A percentile compares a stretch with the other conserved stretches of the same genome.
Evolutionary conservation across 345 rosid genomes (phyloP).

Genomic region (Clausena lansium): DNA sequence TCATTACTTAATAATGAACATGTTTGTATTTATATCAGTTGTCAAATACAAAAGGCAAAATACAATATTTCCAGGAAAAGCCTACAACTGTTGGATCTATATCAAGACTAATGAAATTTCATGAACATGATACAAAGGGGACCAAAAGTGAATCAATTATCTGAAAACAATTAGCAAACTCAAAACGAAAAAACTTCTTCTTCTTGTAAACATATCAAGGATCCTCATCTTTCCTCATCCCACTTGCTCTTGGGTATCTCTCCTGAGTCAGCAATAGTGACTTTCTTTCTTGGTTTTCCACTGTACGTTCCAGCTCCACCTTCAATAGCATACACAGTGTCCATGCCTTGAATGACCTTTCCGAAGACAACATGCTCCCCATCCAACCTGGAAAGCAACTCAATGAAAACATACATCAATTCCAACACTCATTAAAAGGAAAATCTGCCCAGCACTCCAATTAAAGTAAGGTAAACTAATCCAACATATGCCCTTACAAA

Average conservation of each 20-base stretch:
- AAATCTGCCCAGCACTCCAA: neutral
- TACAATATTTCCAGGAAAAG: conserved; percentile 22
- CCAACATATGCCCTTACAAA: neutral
- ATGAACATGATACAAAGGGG: conserved; percentile 18
- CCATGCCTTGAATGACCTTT: conserved; percentile 95
- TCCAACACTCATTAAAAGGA: neutral
- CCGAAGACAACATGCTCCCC: conserved; percentile 96
- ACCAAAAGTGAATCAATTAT: conserved; percentile 17
- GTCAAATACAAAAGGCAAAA: neutral
- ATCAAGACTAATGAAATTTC: neutral
- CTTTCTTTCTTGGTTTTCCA: conserved; percentile 92
- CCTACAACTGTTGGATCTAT: conserved; percentile 13
- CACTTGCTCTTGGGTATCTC: conserved; percentile 87
- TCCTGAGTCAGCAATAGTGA: conserved; percentile 73
- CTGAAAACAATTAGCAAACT: conserved; percentile 19
- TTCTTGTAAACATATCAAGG: neutral
- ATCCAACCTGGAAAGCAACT: conserved; percentile 60
- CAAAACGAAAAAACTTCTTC: neutral
- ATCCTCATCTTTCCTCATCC: conserved; percentile 68
- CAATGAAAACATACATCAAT: neutral
- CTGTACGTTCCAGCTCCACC: conserved; percentile 98
- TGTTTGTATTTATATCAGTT: conserved; percentile 4
- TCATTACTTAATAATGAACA: neutral
- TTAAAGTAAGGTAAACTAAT: neutral
- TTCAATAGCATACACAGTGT: conserved; percentile 76